phyloP scores from a whole-genome alignment of 2,329 filamentous ascomycete species.

The Claviceps monticola region DNA sequence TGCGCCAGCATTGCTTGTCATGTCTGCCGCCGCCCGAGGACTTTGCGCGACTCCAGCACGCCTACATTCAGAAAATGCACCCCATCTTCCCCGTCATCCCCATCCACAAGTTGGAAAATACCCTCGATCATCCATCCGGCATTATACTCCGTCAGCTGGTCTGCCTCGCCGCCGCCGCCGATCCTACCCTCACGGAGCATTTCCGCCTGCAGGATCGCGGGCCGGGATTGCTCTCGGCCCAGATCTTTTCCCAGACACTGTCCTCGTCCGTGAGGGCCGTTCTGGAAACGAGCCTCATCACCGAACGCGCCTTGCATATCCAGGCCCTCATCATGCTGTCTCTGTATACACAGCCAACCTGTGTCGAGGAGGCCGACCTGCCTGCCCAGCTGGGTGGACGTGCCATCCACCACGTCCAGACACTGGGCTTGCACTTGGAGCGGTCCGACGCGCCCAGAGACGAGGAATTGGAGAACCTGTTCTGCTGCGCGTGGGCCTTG shows the following conservation, averaged over 20 bases:
- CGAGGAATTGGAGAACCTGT: slow-evolving; percentile 33
- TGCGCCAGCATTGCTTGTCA: slow-evolving; percentile 31
- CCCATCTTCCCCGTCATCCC: slow-evolving; percentile 40
- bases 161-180: slow-evolving; percentile 38
- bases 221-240: slow-evolving; percentile 24
- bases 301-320: slow-evolving; percentile 40
- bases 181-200: slow-evolving; percentile 29
- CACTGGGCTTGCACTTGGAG: slow-evolving; percentile 38
- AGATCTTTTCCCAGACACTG: slow-evolving; percentile 34
- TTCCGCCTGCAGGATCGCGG: slow-evolving; percentile 29
- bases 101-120: slow-evolving; percentile 17
- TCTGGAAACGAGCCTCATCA: slow-evolving; percentile 39
- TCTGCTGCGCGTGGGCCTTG: slow-evolving; percentile 46
- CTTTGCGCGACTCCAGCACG: slow-evolving; percentile 28
- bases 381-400: slow-evolving; percentile 38
- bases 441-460: slow-evolving; percentile 25
- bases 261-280: slow-evolving; percentile 34
- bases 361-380: slow-evolving; percentile 38
- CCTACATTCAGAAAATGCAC: slow-evolving; percentile 39
- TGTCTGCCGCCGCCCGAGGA: slow-evolving; percentile 34
- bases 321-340: slow-evolving; percentile 40
- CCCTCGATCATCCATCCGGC: slow-evolving; percentile 19
- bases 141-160: slow-evolving; percentile 39
- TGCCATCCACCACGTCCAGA: slow-evolving; percentile 44
- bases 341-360: slow-evolving; percentile 43